These are phyloP conservation scores for Anisodus tanguticus DNA, from an alignment of 257 asterid species.

Conservation along the genomic window DNA sequence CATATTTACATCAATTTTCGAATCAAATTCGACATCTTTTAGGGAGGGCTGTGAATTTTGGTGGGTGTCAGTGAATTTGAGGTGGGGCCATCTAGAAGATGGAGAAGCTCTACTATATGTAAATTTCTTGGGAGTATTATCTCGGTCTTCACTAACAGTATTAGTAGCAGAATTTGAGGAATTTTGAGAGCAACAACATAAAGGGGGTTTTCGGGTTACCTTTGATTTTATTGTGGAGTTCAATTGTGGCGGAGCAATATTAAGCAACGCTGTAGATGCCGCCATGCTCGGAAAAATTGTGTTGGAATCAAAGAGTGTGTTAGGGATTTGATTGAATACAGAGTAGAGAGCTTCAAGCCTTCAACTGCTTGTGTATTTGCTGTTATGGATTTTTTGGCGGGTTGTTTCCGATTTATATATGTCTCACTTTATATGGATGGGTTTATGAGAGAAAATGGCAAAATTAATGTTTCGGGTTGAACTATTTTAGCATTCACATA, in stretches of 20 bases:
- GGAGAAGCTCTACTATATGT: slow-evolving; percentile 90
- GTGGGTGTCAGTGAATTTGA: slow-evolving; percentile 56
- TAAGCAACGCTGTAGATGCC: slow-evolving; percentile 52
- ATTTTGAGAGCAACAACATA: slow-evolving; percentile 46
- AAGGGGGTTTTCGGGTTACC: slow-evolving; percentile 38
- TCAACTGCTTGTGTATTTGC: not conserved
- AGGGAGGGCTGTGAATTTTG: slow-evolving; percentile 31
- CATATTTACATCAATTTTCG: slow-evolving; percentile 33
- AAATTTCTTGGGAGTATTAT: slow-evolving; percentile 54
- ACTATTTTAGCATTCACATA: too few relatives aligned
- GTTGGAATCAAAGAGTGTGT: not conserved
- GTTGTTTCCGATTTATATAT: not conserved
- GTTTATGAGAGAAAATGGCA: not conserved
- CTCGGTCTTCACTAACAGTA: slow-evolving; percentile 47
- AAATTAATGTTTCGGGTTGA: too few relatives aligned
- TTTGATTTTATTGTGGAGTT: slow-evolving; percentile 49
- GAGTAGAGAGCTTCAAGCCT: not conserved
- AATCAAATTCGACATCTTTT: slow-evolving; percentile 28
- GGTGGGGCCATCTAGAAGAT: slow-evolving; percentile 92
- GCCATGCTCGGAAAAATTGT: slow-evolving; percentile 44
- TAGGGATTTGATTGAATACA: not conserved
- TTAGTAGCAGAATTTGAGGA: slow-evolving; percentile 55
- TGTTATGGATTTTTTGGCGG: slow-evolving; percentile 21
- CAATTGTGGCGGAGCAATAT: slow-evolving; percentile 52
- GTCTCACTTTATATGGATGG: not conserved